A percentile compares a stretch with the other conserved stretches of the same genome.
Conservation (phyloP, 305 asterid species). For the Caryopteris hybrid region DNA sequence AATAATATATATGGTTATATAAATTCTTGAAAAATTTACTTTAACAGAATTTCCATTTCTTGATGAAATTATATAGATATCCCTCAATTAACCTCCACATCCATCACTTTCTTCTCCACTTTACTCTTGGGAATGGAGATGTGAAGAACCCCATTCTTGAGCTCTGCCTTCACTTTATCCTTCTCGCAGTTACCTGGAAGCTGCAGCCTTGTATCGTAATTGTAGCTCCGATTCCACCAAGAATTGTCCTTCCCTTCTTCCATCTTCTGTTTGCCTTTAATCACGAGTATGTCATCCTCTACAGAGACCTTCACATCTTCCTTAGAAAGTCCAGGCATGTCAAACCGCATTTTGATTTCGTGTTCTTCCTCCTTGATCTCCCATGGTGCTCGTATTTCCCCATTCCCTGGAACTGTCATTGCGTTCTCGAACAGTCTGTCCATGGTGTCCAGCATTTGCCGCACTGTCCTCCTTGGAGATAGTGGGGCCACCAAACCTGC, state of each 20-base stretch:
- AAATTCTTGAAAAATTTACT: no score
- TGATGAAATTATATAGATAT: no score
- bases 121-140: conserved; percentile 50
- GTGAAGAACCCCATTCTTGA: conserved; percentile 64
- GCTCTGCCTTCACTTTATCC: conserved; percentile 54
- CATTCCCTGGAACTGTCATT: conserved; percentile 24
- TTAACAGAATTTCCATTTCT: no score
- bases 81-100: conserved; percentile 47
- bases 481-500: conserved; percentile 45
- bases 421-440: conserved; percentile 57
- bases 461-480: conserved; percentile 64
- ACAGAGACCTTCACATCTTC: conserved; percentile 58
- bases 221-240: conserved; percentile 43
- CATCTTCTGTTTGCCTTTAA: conserved; percentile 42
- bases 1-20: no score
- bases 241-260: conserved; percentile 20
- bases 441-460: conserved; percentile 60
- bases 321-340: conserved; percentile 72
- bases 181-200: conserved; percentile 55
- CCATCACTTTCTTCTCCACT: conserved; percentile 48
- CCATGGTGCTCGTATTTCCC: conserved; percentile 48
- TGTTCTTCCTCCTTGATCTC: conserved; percentile 58
- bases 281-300: conserved; percentile 57
- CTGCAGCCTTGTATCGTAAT: conserved; percentile 40
- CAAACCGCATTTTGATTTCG: conserved; percentile 64